Conservation (phyloP, 768 basidiomycete species). For the Krasilnikovozyma curviuscula region DNA sequence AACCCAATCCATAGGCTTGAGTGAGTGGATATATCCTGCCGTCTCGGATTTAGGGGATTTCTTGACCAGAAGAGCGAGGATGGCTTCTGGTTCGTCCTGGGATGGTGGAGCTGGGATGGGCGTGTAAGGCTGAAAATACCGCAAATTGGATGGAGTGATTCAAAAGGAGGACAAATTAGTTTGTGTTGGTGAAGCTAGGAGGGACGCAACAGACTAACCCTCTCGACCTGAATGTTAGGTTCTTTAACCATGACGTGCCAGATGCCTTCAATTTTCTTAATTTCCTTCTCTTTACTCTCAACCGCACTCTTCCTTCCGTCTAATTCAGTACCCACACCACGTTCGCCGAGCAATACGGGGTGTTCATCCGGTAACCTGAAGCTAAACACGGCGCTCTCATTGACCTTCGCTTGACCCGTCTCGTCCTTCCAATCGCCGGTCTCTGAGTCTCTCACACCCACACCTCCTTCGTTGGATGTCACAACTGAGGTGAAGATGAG, state of each 20-base stretch:
- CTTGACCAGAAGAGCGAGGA: slow-evolving; percentile 11
- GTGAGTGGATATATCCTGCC: slow-evolving; percentile 6
- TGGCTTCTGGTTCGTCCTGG: slow-evolving; percentile 1
- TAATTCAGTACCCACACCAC: no score
- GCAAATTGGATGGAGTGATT: not conserved
- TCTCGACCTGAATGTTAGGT: slow-evolving; percentile 7
- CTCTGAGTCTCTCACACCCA: no score
- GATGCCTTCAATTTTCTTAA: no score
- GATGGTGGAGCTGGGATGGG: slow-evolving; percentile 8
- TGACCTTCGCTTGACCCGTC: no score
- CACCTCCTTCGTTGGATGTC: no score
- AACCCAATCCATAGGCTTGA: slow-evolving; percentile 9
- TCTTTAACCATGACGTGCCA: slow-evolving; percentile 13
- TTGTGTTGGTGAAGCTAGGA: not conserved
- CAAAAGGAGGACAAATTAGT: not conserved
- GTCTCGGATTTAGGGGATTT: slow-evolving; percentile 4
- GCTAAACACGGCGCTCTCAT: no score
- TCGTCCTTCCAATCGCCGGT: no score
- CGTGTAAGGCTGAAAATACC: slow-evolving; percentile 8
- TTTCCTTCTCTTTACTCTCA: no score
- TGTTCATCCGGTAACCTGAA: no score
- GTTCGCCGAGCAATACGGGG: no score
- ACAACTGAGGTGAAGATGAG: no score
- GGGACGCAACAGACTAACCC: slow-evolving; percentile 1
- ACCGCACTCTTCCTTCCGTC: no score